Percentiles rank a stretch among this genome's conserved stretches.
phyloP scores from a whole-genome alignment of 306 rosid genomes.

The Aeschynomene evenia region DNA sequence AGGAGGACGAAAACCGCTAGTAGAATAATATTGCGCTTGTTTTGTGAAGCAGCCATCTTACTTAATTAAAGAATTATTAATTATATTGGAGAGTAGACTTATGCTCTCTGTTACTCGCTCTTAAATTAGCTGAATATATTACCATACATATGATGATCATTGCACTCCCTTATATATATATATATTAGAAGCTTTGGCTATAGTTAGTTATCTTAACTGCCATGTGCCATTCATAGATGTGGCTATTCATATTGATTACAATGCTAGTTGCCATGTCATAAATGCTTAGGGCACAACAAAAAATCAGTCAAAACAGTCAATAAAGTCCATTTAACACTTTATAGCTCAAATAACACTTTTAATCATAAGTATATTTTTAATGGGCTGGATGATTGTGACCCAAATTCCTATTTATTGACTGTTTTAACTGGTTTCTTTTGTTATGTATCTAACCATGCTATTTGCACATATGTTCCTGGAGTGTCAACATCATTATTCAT shows the following conservation, averaged over 20 bases:
- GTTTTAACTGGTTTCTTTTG: too few species aligned
- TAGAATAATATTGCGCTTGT: constrained; percentile 50
- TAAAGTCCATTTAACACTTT: too few species aligned
- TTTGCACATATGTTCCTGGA: constrained; percentile 41
- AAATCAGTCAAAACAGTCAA: too few species aligned
- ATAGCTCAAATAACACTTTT: too few species aligned
- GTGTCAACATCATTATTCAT: constrained; percentile 61
- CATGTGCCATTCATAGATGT: constrained; percentile 20
- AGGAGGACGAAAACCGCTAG: constrained; percentile 56
- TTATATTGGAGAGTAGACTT: neutral
- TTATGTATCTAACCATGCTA: too few species aligned
- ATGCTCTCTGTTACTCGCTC: neutral
- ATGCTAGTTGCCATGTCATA: too few species aligned
- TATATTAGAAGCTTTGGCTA: neutral
- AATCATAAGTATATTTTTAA: too few species aligned
- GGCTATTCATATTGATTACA: neutral
- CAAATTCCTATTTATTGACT: too few species aligned
- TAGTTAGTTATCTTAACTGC: constrained; percentile 16
- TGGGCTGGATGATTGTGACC: too few species aligned
- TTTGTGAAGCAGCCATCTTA: constrained; percentile 45
- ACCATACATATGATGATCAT: neutral
- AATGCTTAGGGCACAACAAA: too few species aligned
- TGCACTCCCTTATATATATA: constrained; percentile 38
- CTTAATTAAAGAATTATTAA: neutral
- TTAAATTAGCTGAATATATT: constrained; percentile 11